These are phyloP conservation scores for Suhomyces yuchorum DNA, from an alignment of 1,139 yeast genomes.

Conservation along the genomic window DNA sequence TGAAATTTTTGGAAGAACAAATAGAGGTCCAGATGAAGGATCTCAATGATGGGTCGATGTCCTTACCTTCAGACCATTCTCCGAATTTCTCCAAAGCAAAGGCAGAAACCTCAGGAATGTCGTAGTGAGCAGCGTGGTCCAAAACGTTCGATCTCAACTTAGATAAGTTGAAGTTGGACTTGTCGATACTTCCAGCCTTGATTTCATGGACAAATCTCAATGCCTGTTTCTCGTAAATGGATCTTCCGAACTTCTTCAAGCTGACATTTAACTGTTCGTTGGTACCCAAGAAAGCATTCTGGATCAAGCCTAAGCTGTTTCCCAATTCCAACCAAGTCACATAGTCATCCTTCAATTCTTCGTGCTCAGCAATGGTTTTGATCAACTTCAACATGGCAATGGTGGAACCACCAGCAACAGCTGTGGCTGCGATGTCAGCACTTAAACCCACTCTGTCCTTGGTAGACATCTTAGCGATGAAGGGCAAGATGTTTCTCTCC, in stretches of 20 bases:
- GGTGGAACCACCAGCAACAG: slow-evolving; percentile 60
- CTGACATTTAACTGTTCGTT: slow-evolving; percentile 36
- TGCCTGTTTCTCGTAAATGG: slow-evolving; percentile 45
- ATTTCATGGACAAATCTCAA: slow-evolving; percentile 29
- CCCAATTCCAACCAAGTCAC: slow-evolving; percentile 70
- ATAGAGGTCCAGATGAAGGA: slow-evolving; percentile 54
- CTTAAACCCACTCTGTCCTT: slow-evolving; percentile 68
- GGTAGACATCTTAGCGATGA: slow-evolving; percentile 48
- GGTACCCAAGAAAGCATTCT: slow-evolving; percentile 48
- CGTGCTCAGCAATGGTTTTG: slow-evolving; percentile 39
- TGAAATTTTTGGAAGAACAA: slow-evolving; percentile 44
- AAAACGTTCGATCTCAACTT: slow-evolving; percentile 57
- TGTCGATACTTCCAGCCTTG: slow-evolving; percentile 20
- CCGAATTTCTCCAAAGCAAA: slow-evolving; percentile 48
- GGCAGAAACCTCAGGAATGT: slow-evolving; percentile 49
- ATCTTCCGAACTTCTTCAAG: slow-evolving; percentile 43
- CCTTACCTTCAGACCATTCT: slow-evolving; percentile 34
- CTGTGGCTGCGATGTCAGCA: slow-evolving; percentile 63
- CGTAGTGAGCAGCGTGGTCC: slow-evolving; percentile 52
- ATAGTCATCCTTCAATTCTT: slow-evolving; percentile 51
- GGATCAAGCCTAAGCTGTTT: slow-evolving; percentile 43
- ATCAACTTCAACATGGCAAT: slow-evolving; percentile 48
- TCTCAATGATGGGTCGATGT: slow-evolving; percentile 58
- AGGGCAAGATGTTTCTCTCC: slow-evolving; percentile 43
- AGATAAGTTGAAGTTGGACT: slow-evolving; percentile 44